These are phyloP conservation scores for Saussurea involucrata DNA, from an alignment of 129 eudicot species.

Conservation along the genomic window DNA sequence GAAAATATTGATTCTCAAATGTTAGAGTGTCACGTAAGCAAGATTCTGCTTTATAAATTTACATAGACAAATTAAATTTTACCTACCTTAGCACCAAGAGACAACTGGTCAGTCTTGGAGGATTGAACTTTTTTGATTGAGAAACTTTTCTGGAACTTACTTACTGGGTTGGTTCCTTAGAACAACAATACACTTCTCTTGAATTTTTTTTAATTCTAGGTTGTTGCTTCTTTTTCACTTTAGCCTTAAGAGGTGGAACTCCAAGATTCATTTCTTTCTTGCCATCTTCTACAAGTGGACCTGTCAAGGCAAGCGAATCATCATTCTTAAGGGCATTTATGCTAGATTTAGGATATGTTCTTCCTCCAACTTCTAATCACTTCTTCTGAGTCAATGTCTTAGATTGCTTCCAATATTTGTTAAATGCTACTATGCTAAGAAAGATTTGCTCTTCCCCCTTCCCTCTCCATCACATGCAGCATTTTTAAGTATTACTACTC, in stretches of 20 bases:
- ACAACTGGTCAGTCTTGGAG: conserved; percentile 15
- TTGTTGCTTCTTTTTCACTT: conserved; percentile 41
- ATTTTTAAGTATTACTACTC: conserved; percentile 28
- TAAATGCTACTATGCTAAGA: conserved; percentile 26
- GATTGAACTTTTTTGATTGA: conserved; percentile 37
- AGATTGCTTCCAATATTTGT: conserved; percentile 34
- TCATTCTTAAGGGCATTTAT: conserved; percentile 29
- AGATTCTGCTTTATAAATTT: too few species aligned
- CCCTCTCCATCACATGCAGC: conserved; percentile 29
- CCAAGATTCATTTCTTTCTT: conserved; percentile 16
- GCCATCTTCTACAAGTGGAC: conserved; percentile 25
- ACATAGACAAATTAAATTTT: conserved; percentile 2
- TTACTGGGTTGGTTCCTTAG: conserved; percentile 27
- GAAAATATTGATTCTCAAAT: too few species aligned
- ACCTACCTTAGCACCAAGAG: conserved; percentile 53
- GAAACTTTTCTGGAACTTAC: conserved; percentile 36
- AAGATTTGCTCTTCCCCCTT: conserved; percentile 10
- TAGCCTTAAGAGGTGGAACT: conserved; percentile 20
- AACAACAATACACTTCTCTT: conserved; percentile 32
- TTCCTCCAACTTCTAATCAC: conserved; percentile 22
- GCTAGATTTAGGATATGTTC: conserved; percentile 15
- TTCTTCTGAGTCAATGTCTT: conserved; percentile 38
- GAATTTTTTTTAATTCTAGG: conserved; percentile 40
- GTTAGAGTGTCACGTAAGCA: too few species aligned
- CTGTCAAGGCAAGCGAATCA: conserved; percentile 20